phyloP scores from a whole-genome alignment of 2,329 filamentous ascomycete genomes.

The Cladorrhinum sp. region DNA sequence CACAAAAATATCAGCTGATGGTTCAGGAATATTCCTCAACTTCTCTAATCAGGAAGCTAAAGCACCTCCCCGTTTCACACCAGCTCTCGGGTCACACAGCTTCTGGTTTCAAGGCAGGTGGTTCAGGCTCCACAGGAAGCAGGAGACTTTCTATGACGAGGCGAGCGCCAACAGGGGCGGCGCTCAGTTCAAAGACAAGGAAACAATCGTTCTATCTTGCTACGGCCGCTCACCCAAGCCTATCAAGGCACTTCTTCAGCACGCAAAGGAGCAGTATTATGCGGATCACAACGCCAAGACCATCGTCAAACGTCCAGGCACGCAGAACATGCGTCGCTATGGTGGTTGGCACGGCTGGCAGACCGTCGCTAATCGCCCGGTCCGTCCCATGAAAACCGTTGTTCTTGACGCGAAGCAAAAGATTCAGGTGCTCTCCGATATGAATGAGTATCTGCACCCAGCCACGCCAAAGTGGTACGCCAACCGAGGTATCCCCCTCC shows the following conservation, averaged over 20 bases:
- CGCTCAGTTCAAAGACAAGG: constrained; percentile 47
- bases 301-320: constrained; percentile 53
- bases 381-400: constrained; percentile 71
- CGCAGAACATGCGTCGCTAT: constrained; percentile 45
- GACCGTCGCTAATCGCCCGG: constrained; percentile 59
- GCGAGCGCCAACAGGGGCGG: constrained; percentile 31
- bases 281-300: constrained; percentile 54
- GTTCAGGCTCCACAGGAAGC: constrained; percentile 47
- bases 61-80: constrained; percentile 51
- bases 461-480: constrained; percentile 70
- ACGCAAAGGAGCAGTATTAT: constrained; percentile 53
- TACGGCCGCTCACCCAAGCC: constrained; percentile 52
- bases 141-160: constrained; percentile 41
- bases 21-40: constrained; percentile 52
- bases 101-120: constrained; percentile 55
- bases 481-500: constrained; percentile 70
- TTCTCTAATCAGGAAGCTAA: constrained; percentile 57
- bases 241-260: constrained; percentile 54
- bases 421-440: constrained; percentile 62
- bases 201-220: constrained; percentile 53
- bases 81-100: constrained; percentile 50
- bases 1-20: constrained; percentile 36
- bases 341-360: constrained; percentile 49
- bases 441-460: constrained; percentile 75
- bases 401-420: constrained; percentile 69